Percentiles rank a stretch among this genome's conserved stretches.
Conservation (phyloP, 108 stramenopile species). For the Mayamaea pseudoterrestris region DNA sequence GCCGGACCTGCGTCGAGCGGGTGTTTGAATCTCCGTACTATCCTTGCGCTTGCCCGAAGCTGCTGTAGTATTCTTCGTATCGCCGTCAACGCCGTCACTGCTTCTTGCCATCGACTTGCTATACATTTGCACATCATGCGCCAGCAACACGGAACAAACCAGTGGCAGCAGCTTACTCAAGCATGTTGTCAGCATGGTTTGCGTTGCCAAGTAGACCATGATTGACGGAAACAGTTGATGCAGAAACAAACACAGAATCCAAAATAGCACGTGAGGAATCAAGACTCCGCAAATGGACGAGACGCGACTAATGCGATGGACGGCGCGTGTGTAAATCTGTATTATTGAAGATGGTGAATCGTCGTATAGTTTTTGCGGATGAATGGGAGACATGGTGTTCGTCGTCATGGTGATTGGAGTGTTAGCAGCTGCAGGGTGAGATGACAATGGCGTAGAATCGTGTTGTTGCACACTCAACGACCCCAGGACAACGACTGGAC, state of each 20-base stretch:
- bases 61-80: neutral
- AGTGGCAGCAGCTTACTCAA: neutral
- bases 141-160: neutral
- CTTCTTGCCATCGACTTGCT: neutral
- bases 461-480: too few species aligned
- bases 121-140: neutral
- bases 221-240: slow-evolving; percentile 32
- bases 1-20: neutral
- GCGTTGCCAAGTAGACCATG: slow-evolving; percentile 1
- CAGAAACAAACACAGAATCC: slow-evolving; percentile 13
- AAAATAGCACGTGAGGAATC: slow-evolving; percentile 56
- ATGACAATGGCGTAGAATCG: too few species aligned
- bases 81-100: neutral
- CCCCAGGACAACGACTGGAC: too few species aligned
- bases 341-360: too few species aligned
- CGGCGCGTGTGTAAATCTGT: too few species aligned
- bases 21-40: neutral
- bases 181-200: neutral
- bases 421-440: too few species aligned
- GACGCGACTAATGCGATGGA: too few species aligned
- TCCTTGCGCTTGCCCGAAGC: neutral
- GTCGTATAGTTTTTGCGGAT: too few species aligned
- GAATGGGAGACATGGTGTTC: too few species aligned
- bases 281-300: too few species aligned
- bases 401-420: too few species aligned